Evolutionary conservation across 2,329 filamentous ascomycete species (phyloP).

Genomic region (Cladosporium sp.): DNA sequence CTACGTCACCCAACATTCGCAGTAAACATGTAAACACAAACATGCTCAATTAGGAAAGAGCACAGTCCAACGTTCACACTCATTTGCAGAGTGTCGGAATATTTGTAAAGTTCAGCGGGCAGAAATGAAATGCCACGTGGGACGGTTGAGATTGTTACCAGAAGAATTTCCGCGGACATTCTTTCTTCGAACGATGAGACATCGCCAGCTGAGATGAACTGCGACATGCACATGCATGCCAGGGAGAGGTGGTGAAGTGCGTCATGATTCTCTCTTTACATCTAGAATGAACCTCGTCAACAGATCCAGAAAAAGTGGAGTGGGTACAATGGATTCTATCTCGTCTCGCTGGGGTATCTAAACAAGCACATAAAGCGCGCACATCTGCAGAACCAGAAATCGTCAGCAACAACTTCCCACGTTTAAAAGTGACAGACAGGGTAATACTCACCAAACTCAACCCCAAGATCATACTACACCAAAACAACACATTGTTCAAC

Average conservation of each 20-base stretch:
- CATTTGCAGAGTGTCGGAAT: not conserved
- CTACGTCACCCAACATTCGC: not conserved
- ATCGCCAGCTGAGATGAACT: too few species aligned
- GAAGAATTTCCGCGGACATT: not conserved
- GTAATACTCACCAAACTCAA: slow-evolving; percentile 35
- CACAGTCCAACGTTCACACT: not conserved
- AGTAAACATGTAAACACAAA: not conserved
- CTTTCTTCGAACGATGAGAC: not conserved
- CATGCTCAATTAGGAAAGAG: not conserved
- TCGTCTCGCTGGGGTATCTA: slow-evolving; percentile 27
- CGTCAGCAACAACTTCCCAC: slow-evolving; percentile 23
- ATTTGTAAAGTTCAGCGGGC: not conserved
- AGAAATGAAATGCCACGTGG: not conserved
- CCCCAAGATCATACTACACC: slow-evolving; percentile 40
- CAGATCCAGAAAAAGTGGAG: not conserved
- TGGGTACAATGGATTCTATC: not conserved
- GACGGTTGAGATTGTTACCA: not conserved
- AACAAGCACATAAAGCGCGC: slow-evolving; percentile 61
- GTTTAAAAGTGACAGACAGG: not conserved
- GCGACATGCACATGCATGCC: too few species aligned
- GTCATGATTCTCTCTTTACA: not conserved
- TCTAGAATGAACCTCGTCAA: not conserved
- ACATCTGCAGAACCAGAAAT: slow-evolving; percentile 47
- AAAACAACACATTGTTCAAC: slow-evolving; percentile 58
- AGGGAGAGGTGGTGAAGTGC: too few species aligned